These are phyloP conservation scores for Boletus pseudopeckii DNA, from an alignment of 768 basidiomycete species.

Conservation along the genomic window DNA sequence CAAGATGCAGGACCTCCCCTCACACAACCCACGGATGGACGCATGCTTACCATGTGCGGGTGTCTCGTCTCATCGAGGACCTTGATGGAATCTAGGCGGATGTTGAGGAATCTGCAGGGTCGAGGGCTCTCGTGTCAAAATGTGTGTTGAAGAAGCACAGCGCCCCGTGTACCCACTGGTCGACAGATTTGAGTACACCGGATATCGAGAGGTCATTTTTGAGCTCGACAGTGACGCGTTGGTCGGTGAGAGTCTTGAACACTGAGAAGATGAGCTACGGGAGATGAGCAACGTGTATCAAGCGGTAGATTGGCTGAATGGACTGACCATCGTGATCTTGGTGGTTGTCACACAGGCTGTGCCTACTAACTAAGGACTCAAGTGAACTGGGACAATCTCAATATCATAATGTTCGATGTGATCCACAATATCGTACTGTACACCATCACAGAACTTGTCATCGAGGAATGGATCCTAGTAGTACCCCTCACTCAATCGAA, in stretches of 20 bases:
- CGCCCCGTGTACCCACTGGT: conserved; percentile 65
- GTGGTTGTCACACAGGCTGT: background rate
- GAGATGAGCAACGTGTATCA: conserved; percentile 7
- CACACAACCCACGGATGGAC: background rate
- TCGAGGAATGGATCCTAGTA: background rate
- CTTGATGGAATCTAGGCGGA: conserved; percentile 90
- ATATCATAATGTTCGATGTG: background rate
- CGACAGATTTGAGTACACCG: conserved; percentile 93
- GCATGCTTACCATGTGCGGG: conserved; percentile 84
- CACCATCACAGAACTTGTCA: background rate
- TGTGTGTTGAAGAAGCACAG: background rate
- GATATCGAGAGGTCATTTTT: conserved; percentile 99
- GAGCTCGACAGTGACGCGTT: conserved; percentile 93
- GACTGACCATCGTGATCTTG: conserved; percentile 26
- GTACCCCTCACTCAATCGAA: conserved; percentile 22
- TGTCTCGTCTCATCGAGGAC: conserved; percentile 90
- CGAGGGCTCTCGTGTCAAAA: background rate
- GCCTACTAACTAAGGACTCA: too few species aligned
- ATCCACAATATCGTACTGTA: background rate
- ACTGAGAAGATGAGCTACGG: conserved; percentile 87
- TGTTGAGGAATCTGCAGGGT: conserved; percentile 79
- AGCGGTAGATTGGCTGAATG: background rate
- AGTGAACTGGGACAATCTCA: background rate
- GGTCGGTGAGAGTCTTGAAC: conserved; percentile 98
- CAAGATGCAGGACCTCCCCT: background rate